phyloP scores from a whole-genome alignment of 2,329 filamentous ascomycete species.

The Zelopaecilomyces penicillatus region DNA sequence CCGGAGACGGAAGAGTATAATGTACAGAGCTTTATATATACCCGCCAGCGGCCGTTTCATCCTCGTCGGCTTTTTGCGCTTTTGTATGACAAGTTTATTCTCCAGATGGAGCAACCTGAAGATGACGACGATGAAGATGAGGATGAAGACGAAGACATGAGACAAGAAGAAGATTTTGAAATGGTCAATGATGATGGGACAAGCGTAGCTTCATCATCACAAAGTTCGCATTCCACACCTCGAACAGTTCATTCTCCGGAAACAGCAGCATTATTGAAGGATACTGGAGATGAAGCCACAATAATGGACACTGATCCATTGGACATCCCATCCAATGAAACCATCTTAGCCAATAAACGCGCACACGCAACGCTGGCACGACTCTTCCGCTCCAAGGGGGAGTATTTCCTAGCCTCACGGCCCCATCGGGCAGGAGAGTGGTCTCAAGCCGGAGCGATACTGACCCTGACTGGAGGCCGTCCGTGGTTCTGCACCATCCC shows the following conservation, averaged over 20 bases:
- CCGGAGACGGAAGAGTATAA: conserved; percentile 68
- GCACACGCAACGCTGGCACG: conserved; percentile 41
- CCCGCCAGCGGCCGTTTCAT: conserved; percentile 47
- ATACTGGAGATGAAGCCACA: not conserved
- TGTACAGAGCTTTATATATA: conserved; percentile 63
- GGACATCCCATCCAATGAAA: conserved; percentile 29
- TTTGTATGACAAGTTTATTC: conserved; percentile 41
- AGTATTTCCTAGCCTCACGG: conserved; percentile 51
- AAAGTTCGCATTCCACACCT: conserved; percentile 15
- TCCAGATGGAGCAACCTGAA: conserved; percentile 36
- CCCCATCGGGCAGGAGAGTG: conserved; percentile 48
- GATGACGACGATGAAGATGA: conserved; percentile 27
- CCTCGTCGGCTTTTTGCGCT: conserved; percentile 37
- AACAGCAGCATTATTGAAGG: not conserved
- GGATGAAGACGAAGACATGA: conserved; percentile 24
- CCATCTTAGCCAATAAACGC: conserved; percentile 49
- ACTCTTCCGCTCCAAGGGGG: conserved; percentile 56
- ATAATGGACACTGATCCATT: conserved; percentile 12
- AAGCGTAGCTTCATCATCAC: conserved; percentile 12
- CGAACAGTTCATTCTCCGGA: conserved; percentile 17
- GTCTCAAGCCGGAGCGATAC: conserved; percentile 57
- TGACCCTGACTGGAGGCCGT: conserved; percentile 48
- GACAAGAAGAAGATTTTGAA: conserved; percentile 9
- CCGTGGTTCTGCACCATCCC: conserved; percentile 53
- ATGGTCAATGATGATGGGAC: conserved; percentile 11